A percentile compares a stretch with the other conserved stretches of the same genome.
phyloP scores from a whole-genome alignment of 768 basidiomycete species.

The Leccinum broughii region DNA sequence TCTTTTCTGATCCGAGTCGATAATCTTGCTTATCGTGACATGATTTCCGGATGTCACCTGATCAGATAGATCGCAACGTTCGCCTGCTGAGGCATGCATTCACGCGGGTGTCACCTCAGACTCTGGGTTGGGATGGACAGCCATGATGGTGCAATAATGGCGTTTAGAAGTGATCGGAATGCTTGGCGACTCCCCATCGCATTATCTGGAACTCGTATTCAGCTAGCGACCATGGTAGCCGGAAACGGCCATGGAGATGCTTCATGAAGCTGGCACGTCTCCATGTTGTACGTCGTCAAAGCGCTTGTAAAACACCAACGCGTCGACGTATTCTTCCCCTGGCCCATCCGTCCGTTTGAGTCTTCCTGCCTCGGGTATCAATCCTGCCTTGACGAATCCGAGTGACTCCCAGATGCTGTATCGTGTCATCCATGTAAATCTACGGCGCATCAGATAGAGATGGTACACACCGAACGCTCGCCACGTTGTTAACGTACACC shows the following conservation, averaged over 20 bases:
- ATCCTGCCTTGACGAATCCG: too few relatives aligned
- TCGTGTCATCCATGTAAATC: too few relatives aligned
- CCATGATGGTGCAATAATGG: background rate
- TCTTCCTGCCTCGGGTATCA: too few relatives aligned
- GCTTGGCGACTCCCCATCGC: background rate
- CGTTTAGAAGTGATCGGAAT: background rate
- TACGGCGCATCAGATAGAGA: too few relatives aligned
- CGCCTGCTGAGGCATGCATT: background rate
- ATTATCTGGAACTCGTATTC: background rate
- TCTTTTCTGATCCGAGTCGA: background rate
- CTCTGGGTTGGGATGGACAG: background rate
- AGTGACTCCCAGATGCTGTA: too few relatives aligned
- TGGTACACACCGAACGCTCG: too few relatives aligned
- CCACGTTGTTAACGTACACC: too few relatives aligned
- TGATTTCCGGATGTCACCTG: conserved; percentile 1
- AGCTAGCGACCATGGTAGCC: background rate
- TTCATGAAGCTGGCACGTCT: background rate
- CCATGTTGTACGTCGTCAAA: conserved; percentile 45
- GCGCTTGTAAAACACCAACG: conserved; percentile 80
- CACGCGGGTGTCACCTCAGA: background rate
- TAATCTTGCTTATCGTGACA: background rate
- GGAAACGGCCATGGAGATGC: background rate
- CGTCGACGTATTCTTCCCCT: conserved; percentile 44
- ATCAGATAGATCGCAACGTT: conserved; percentile 12
- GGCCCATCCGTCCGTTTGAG: too few relatives aligned